Evolutionary conservation across 208 protist genomes (phyloP).

Genomic region (Leishmania aethiopica): DNA sequence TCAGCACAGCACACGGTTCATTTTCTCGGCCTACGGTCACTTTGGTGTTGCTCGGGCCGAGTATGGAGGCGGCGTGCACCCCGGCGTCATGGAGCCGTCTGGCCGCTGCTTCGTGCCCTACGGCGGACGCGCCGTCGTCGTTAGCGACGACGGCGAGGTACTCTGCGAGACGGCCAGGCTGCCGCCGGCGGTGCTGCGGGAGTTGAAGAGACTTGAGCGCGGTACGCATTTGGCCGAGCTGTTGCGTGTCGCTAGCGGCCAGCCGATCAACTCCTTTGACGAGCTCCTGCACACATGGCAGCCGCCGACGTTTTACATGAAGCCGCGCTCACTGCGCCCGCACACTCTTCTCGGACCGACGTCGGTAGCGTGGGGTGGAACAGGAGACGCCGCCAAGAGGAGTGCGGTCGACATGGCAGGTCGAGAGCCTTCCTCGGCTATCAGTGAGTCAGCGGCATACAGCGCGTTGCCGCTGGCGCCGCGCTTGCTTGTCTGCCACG

Average conservation of each 20-base stretch:
- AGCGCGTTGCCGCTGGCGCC: not conserved
- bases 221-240: constrained; percentile 26
- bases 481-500: constrained; percentile 80
- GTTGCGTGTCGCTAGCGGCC: constrained; percentile 25
- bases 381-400: not conserved
- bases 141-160: constrained; percentile 44
- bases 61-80: constrained; percentile 37
- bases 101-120: constrained; percentile 65
- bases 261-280: constrained; percentile 40
- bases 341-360: constrained; percentile 1
- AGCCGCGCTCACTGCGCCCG: constrained; percentile 13
- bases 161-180: constrained; percentile 41
- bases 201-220: constrained; percentile 13
- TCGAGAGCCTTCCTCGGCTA: not conserved
- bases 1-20: constrained; percentile 7
- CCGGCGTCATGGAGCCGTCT: constrained; percentile 47
- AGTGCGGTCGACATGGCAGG: not conserved
- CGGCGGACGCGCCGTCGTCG: constrained; percentile 40
- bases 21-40: constrained; percentile 30
- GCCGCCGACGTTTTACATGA: constrained; percentile 19
- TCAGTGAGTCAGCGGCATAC: not conserved
- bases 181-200: constrained; percentile 24
- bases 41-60: constrained; percentile 47
- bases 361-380: constrained; percentile 3
- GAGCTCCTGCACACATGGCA: constrained; percentile 30